Evolutionary conservation across 169 alveolate species (phyloP).

Genomic region (Plasmodium billcollinsi): DNA sequence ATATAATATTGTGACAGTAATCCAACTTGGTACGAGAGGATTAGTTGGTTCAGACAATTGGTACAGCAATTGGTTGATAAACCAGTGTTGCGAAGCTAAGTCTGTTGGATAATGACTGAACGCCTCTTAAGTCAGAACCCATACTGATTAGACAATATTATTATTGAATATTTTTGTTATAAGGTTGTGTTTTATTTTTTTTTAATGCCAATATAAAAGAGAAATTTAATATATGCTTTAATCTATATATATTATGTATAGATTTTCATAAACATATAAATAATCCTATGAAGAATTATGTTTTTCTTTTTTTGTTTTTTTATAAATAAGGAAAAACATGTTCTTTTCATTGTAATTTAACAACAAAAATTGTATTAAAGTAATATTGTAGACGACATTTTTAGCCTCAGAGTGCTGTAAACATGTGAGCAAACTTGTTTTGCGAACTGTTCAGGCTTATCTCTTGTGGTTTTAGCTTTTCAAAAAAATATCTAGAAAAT

Average conservation of each 20-base stretch:
- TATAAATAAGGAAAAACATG: not conserved
- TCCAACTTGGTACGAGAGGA: slow-evolving; percentile 73
- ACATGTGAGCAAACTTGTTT: slow-evolving; percentile 57
- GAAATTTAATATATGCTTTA: not conserved
- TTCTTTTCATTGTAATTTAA: not conserved
- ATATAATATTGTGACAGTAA: slow-evolving; percentile 80
- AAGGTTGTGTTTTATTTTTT: not conserved
- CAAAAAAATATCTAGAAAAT: no score
- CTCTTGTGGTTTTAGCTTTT: not conserved
- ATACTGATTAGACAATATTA: slow-evolving; percentile 81
- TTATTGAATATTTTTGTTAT: slow-evolving; percentile 6
- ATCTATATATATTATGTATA: not conserved
- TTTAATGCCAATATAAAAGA: not conserved
- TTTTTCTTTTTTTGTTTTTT: not conserved
- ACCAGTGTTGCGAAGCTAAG: slow-evolving; percentile 92
- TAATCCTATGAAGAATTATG: no score
- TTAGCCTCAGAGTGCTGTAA: slow-evolving; percentile 45
- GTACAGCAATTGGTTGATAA: slow-evolving; percentile 81
- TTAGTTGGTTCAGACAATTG: slow-evolving; percentile 41
- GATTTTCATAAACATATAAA: no score
- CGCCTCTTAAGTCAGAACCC: slow-evolving; percentile 93
- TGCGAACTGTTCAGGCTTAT: slow-evolving; percentile 57
- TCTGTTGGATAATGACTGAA: slow-evolving; percentile 93
- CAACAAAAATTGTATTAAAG: slow-evolving; percentile 2
- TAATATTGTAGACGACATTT: slow-evolving; percentile 36